A percentile compares a stretch with the other conserved stretches of the same genome.
Evolutionary conservation across 2,329 filamentous ascomycete genomes (phyloP).

Genomic region (Aurifilum marmelostoma): DNA sequence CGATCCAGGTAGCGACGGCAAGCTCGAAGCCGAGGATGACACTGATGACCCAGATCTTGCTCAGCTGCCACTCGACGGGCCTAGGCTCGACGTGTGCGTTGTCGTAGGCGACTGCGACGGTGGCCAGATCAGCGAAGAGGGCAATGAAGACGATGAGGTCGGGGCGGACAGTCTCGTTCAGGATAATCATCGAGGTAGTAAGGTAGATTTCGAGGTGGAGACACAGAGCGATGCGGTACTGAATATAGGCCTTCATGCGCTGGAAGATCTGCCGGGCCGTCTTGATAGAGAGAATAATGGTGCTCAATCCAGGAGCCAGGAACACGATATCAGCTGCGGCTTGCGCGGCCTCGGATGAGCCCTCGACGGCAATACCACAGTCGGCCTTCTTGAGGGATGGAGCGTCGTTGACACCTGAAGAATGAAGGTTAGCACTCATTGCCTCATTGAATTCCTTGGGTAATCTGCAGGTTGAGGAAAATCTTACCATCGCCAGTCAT

Average conservation of each 20-base stretch:
- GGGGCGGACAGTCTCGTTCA: slow-evolving; percentile 74
- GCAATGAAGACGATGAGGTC: slow-evolving; percentile 80
- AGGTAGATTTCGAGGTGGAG: slow-evolving; percentile 77
- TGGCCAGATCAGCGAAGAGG: slow-evolving; percentile 78
- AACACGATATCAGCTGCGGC: slow-evolving; percentile 76
- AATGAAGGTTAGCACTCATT: neutral
- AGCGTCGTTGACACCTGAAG: slow-evolving; percentile 66
- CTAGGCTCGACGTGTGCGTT: slow-evolving; percentile 76
- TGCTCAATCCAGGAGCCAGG: slow-evolving; percentile 71
- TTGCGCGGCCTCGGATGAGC: slow-evolving; percentile 72
- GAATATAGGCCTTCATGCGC: slow-evolving; percentile 77
- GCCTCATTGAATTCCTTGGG: too few species aligned
- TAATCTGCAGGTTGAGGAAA: too few species aligned
- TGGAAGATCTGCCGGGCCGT: slow-evolving; percentile 76
- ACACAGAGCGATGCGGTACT: slow-evolving; percentile 77
- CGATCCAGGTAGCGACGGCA: slow-evolving; percentile 71
- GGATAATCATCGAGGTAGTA: slow-evolving; percentile 76
- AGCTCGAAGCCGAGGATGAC: slow-evolving; percentile 70
- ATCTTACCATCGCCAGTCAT: slow-evolving; percentile 70
- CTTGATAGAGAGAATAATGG: slow-evolving; percentile 75
- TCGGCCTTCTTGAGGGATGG: slow-evolving; percentile 75
- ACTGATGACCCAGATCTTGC: slow-evolving; percentile 80
- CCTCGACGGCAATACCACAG: slow-evolving; percentile 74
- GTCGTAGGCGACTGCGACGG: slow-evolving; percentile 78
- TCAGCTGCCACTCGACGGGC: slow-evolving; percentile 79